Conservation (phyloP, 768 basidiomycete genomes). For the Polyporus arcularius region DNA sequence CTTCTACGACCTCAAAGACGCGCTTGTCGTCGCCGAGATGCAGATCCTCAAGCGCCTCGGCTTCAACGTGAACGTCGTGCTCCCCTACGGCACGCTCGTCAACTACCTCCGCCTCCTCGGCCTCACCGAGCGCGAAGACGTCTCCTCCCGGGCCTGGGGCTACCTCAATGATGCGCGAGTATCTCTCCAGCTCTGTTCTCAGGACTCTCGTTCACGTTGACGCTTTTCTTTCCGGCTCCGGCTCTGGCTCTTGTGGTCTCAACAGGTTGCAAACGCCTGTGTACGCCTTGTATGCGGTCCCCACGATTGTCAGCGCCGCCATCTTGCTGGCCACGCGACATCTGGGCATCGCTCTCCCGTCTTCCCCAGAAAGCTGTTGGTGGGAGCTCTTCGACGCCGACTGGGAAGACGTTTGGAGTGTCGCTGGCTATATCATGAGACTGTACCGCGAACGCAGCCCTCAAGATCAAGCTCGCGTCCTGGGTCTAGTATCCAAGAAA, state of each 20-base stretch:
- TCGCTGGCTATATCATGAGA: slow-evolving; percentile 83
- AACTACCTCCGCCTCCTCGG: slow-evolving; percentile 93
- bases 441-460: slow-evolving; percentile 62
- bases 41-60: slow-evolving; percentile 94
- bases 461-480: slow-evolving; percentile 49
- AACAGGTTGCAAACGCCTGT: slow-evolving; percentile 93
- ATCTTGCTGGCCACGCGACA: slow-evolving; percentile 82
- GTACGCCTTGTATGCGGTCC: slow-evolving; percentile 86
- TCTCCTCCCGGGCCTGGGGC: slow-evolving; percentile 85
- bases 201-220: slow-evolving; percentile 18
- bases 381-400: slow-evolving; percentile 93
- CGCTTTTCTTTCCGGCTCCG: background rate
- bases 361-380: slow-evolving; percentile 75
- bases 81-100: slow-evolving; percentile 92
- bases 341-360: slow-evolving; percentile 73
- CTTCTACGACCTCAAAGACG: slow-evolving; percentile 95
- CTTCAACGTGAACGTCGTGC: slow-evolving; percentile 90
- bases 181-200: background rate
- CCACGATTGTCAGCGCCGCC: slow-evolving; percentile 86
- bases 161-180: slow-evolving; percentile 95
- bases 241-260: no score
- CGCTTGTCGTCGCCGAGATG: slow-evolving; percentile 94
- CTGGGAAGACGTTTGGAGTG: slow-evolving; percentile 86
- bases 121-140: slow-evolving; percentile 69
- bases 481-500: slow-evolving; percentile 68